These are phyloP conservation scores for Erythrobasidium hasegawianum DNA, from an alignment of 1,284 basidiomycete genomes.

Conservation along the genomic window DNA sequence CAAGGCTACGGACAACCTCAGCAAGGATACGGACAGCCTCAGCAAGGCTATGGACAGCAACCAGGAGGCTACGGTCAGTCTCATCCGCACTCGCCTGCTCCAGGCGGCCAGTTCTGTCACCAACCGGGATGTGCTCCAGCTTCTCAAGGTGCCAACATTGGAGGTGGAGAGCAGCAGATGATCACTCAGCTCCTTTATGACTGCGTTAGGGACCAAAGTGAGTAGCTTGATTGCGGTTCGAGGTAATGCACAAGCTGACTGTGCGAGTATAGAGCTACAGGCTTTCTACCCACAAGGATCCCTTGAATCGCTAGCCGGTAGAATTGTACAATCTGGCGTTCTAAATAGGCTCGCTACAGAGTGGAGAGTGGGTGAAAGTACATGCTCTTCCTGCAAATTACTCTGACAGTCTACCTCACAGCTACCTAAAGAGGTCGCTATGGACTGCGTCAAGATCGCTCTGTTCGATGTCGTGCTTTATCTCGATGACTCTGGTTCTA, in stretches of 20 bases:
- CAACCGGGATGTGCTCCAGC: neutral
- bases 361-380: slow-evolving; percentile 44
- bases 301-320: slow-evolving; percentile 51
- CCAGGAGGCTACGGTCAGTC: slow-evolving; percentile 34
- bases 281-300: slow-evolving; percentile 53
- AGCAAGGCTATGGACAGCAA: slow-evolving; percentile 38
- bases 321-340: slow-evolving; percentile 50
- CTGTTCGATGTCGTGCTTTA: slow-evolving; percentile 47
- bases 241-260: slow-evolving; percentile 1
- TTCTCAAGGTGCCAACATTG: slow-evolving; percentile 12
- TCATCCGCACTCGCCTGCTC: slow-evolving; percentile 10
- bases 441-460: slow-evolving; percentile 51
- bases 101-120: slow-evolving; percentile 2
- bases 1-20: slow-evolving; percentile 42
- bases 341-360: slow-evolving; percentile 50
- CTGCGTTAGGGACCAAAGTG: slow-evolving; percentile 32
- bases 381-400: neutral
- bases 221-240: neutral
- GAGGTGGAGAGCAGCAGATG: slow-evolving; percentile 23
- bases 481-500: slow-evolving; percentile 50
- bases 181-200: slow-evolving; percentile 25
- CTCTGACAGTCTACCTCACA: slow-evolving; percentile 11
- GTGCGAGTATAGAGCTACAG: slow-evolving; percentile 52
- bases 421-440: slow-evolving; percentile 52
- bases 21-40: slow-evolving; percentile 30